Conservation (phyloP, 2,329 filamentous ascomycete genomes). For the Ceratocystis eucalypticola region DNA sequence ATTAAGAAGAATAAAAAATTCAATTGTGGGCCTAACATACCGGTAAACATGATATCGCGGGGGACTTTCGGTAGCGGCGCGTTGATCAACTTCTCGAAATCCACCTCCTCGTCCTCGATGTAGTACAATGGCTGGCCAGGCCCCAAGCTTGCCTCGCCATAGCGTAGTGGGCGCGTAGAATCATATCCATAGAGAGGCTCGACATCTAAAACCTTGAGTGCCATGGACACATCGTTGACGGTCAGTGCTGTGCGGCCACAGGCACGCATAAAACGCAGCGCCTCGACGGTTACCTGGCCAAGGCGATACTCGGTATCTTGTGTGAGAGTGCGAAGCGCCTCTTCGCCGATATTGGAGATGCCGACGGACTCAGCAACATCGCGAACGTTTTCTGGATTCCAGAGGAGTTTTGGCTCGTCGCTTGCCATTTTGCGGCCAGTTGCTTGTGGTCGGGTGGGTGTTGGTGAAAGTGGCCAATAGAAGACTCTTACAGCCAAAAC, state of each 20-base stretch:
- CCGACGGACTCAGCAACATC: conserved; percentile 96
- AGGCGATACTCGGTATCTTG: conserved; percentile 94
- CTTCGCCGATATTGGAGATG: conserved; percentile 65
- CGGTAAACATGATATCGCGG: conserved; percentile 80
- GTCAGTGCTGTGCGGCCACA: conserved; percentile 73
- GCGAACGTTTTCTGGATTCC: conserved; percentile 91
- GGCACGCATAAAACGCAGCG: conserved; percentile 91
- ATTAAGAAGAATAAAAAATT: not conserved
- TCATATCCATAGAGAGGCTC: conserved; percentile 96
- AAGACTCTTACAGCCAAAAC: no score
- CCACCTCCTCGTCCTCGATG: conserved; percentile 94
- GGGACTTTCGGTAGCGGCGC: conserved; percentile 89
- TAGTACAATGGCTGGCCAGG: conserved; percentile 93
- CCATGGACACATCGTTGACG: conserved; percentile 79
- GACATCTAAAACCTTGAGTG: conserved; percentile 73
- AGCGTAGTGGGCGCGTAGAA: conserved; percentile 73
- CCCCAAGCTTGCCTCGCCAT: conserved; percentile 85
- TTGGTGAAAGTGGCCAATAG: not conserved
- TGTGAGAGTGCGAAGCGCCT: conserved; percentile 73
- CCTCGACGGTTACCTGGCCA: conserved; percentile 84
- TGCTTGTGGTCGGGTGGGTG: not conserved
- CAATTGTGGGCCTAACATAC: conserved; percentile 33
- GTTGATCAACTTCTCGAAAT: conserved; percentile 98
- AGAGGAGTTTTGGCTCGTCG: conserved; percentile 46
- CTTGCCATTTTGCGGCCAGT: conserved; percentile 14